Evolutionary conservation across 805 yeast species (phyloP).

Genomic region (Spathaspora gorwiae): DNA sequence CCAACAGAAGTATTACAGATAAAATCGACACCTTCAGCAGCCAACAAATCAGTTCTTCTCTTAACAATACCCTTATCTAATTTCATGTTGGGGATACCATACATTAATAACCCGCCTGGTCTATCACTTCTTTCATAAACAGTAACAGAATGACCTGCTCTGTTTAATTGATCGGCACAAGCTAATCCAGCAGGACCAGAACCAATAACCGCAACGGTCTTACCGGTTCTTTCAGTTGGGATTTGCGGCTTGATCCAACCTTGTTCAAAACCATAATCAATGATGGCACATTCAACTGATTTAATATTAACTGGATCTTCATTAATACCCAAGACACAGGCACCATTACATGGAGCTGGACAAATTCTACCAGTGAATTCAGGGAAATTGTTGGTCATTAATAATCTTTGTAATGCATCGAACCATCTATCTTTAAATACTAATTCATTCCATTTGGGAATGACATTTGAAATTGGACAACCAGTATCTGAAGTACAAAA

Average conservation of each 20-base stretch:
- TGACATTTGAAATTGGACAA: slow-evolving; percentile 93
- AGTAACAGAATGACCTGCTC: slow-evolving; percentile 89
- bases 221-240: slow-evolving; percentile 79
- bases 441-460: slow-evolving; percentile 97
- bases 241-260: slow-evolving; percentile 92
- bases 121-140: slow-evolving; percentile 93
- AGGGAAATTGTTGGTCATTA: slow-evolving; percentile 97
- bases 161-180: slow-evolving; percentile 93
- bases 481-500: slow-evolving; percentile 98
- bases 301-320: slow-evolving; percentile 96
- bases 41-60: slow-evolving; percentile 87
- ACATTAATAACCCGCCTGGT: slow-evolving; percentile 96
- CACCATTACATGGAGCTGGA: slow-evolving; percentile 99
- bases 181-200: slow-evolving; percentile 98
- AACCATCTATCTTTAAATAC: slow-evolving; percentile 94
- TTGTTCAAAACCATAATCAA: slow-evolving; percentile 92
- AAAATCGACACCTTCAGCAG: slow-evolving; percentile 84
- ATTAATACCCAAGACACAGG: slow-evolving; percentile 85
- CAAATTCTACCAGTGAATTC: slow-evolving; percentile 97
- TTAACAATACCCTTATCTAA: slow-evolving; percentile 88
- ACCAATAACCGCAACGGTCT: slow-evolving; percentile 80
- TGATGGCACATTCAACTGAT: slow-evolving; percentile 91
- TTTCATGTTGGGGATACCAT: slow-evolving; percentile 99
- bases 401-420: slow-evolving; percentile 83
- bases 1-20: slow-evolving; percentile 78